Evolutionary conservation across 2,329 filamentous ascomycete genomes (phyloP), one percentile per base, ranked within the genome.

Genomic region (Pseudogymnoascus sp.): DNA sequence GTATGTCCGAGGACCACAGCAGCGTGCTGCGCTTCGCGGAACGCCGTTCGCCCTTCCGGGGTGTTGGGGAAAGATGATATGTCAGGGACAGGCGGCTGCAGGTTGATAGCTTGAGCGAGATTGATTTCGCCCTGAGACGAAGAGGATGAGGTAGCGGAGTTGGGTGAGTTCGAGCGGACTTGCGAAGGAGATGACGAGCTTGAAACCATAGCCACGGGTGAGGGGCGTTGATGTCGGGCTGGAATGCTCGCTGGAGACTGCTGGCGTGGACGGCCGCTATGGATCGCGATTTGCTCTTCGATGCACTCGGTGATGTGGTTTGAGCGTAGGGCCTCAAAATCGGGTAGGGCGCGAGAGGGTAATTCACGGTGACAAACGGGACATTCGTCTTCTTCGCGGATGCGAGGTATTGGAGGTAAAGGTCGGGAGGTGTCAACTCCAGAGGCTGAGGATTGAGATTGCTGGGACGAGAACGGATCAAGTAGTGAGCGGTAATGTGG

Each of bases 381-480:
- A 65, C 90, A 93, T 69, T 91, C 87, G 70, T 92, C 89, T 70
- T 92, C 89, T 71, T 92, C 90, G 5, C 80, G 78, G 69, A 83
- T 79, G 62, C 81, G 83, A 1, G 63, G 68, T 23, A 66, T 62
- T 45, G 62, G 62, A 14, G 69, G 64, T 5, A 67, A 64, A 19
- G 66, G 64, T 14, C 66, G 62, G 14, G 36, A 28, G 22, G 30
- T 39, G 41, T 39, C 30, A 6, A 33, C 28, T 22, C 49, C 49
- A 8, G 49, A 33, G 49, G 5, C 14, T 55, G 49, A 33, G 59
- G 38, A 22, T 35, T 49, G 59, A 7, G 35, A 23, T 49, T 35
- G 64, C 2, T 39, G 60, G 23, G 55, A 14, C 6, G 23, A n/a
- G 12, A 30, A 41, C 11, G 41, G 38, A 42, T 66, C 64, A 11